phyloP scores from a whole-genome alignment of 495 filamentous ascomycete genomes.

The Penicillium canescens region DNA sequence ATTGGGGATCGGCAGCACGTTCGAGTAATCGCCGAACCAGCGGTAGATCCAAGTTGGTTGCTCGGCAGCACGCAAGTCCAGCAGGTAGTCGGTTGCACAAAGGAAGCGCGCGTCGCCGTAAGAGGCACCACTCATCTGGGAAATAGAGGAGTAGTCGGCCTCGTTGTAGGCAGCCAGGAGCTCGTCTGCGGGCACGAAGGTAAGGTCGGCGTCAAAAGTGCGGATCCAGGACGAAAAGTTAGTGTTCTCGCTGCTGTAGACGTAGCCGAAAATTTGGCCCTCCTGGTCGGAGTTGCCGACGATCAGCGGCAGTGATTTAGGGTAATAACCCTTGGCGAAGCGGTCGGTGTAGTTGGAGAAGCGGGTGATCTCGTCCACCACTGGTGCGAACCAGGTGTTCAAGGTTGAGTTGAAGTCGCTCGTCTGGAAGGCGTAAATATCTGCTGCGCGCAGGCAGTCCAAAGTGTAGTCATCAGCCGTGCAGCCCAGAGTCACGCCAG shows the following conservation, averaged over 20 bases:
- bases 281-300: conserved; percentile 32
- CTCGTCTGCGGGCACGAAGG: conserved; percentile 18
- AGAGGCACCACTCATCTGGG: conserved; percentile 26
- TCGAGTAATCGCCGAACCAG: conserved; percentile 28
- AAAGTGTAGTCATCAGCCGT: conserved; percentile 18
- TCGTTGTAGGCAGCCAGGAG: conserved; percentile 20
- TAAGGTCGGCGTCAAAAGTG: conserved; percentile 27
- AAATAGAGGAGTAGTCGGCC: conserved; percentile 22
- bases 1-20: conserved; percentile 17
- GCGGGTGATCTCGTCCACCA: conserved; percentile 24
- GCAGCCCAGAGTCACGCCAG: conserved; percentile 21
- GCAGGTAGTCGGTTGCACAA: conserved; percentile 22
- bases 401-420: conserved; percentile 27
- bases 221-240: conserved; percentile 24
- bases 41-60: conserved; percentile 29
- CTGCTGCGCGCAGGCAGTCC: conserved; percentile 24
- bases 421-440: conserved; percentile 26
- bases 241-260: conserved; percentile 24
- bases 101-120: conserved; percentile 31
- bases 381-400: conserved; percentile 29
- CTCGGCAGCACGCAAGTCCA: conserved; percentile 19
- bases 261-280: conserved; percentile 21
- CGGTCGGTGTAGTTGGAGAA: conserved; percentile 25
- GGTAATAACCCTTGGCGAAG: conserved; percentile 19
- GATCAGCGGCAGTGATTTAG: conserved; percentile 22